Conservation (phyloP, 129 eudicot genomes). For the Kitagawia praeruptora region DNA sequence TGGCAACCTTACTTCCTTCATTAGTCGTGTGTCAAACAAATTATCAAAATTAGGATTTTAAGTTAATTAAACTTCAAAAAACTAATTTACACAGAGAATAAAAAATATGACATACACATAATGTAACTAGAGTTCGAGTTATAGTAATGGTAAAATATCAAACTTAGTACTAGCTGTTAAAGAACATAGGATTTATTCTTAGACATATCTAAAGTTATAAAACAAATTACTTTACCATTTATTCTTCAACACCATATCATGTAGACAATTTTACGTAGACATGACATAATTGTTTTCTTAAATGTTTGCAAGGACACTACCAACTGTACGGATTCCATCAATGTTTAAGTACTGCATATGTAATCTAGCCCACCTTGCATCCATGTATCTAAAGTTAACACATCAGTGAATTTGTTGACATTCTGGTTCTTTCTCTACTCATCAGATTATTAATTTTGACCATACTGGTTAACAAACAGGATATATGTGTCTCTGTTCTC, state of each 20-base stretch:
- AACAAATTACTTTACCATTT: background rate
- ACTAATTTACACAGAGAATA: background rate
- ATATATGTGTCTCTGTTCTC: too few relatives aligned
- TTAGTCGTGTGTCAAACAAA: constrained; percentile 16
- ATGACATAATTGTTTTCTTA: background rate
- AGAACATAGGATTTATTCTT: background rate
- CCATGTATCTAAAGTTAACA: too few relatives aligned
- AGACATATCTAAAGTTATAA: background rate
- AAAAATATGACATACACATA: background rate
- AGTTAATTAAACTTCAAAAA: background rate
- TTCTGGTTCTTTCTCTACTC: background rate
- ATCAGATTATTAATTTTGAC: background rate
- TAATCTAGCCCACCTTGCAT: too few relatives aligned
- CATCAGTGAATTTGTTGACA: background rate
- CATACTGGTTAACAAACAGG: too few relatives aligned
- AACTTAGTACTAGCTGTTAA: background rate
- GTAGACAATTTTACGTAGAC: background rate
- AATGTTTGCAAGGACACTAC: background rate
- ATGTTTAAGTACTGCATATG: too few relatives aligned
- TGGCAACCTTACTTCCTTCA: constrained; percentile 98
- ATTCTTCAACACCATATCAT: background rate
- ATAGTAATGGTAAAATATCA: background rate
- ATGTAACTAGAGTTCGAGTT: background rate
- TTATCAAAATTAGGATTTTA: constrained; percentile 15
- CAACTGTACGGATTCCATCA: too few relatives aligned